Percentiles rank a stretch among this genome's conserved stretches.
phyloP scores from a whole-genome alignment of 345 rosid genomes.

The Linum lewisii region DNA sequence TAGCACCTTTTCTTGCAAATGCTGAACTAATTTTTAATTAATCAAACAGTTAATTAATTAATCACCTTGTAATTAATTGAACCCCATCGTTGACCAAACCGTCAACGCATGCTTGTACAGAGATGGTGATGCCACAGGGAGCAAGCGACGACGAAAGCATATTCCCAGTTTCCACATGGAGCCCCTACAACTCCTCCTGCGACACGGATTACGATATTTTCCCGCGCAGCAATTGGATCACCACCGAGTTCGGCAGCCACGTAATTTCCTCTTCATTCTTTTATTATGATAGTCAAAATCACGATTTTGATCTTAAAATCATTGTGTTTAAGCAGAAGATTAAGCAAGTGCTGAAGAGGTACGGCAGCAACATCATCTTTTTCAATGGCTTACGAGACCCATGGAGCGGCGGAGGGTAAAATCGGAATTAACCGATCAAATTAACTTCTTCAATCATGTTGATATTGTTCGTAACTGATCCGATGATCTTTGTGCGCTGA shows the following conservation, averaged over 20 bases:
- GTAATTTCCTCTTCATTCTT: constrained; percentile 17
- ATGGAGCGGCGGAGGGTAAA: constrained; percentile 70
- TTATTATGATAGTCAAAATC: no score
- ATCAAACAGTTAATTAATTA: no score
- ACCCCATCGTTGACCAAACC: no score
- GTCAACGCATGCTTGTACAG: constrained; percentile 53
- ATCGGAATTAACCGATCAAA: neutral
- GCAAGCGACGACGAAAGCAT: constrained; percentile 39
- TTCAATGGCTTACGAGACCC: constrained; percentile 70
- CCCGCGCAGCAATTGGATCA: constrained; percentile 45
- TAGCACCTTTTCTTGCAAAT: no score
- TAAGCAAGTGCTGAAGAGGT: constrained; percentile 35
- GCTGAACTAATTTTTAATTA: no score
- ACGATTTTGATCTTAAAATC: no score
- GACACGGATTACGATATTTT: constrained; percentile 3
- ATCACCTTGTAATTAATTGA: no score
- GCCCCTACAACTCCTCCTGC: constrained; percentile 17
- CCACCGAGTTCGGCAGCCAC: constrained; percentile 43
- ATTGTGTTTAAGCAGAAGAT: constrained; percentile 27
- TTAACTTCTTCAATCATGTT: neutral
- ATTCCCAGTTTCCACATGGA: constrained; percentile 28
- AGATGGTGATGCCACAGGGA: constrained; percentile 42
- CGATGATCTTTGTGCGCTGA: neutral
- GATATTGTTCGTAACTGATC: neutral
- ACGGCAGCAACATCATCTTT: constrained; percentile 55